Percentiles rank a stretch among this genome's conserved stretches.
Evolutionary conservation across 805 yeast species (phyloP).

Genomic region (Monosporozyma aquatica): DNA sequence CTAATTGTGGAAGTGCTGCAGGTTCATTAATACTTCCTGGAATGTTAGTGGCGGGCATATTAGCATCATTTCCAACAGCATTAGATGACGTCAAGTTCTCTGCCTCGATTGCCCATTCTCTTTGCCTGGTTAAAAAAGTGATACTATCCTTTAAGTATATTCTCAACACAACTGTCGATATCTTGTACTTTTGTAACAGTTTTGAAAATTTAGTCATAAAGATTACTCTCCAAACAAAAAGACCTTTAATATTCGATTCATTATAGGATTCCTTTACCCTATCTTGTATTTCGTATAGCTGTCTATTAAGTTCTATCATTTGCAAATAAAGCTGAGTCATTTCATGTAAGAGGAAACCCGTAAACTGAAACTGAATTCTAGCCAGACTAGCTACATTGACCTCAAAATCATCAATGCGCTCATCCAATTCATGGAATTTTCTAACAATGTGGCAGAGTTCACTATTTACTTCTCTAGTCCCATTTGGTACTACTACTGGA

Average conservation of each 20-base stretch:
- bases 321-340: constrained; percentile 28
- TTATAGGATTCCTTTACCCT: constrained; percentile 15
- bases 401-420: constrained; percentile 29
- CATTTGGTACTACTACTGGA: constrained; percentile 26
- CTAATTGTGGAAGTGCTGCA: background rate
- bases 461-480: constrained; percentile 20
- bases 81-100: too few species aligned
- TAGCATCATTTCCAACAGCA: too few species aligned
- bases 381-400: constrained; percentile 31
- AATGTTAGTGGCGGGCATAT: too few species aligned
- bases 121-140: constrained; percentile 26
- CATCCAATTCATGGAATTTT: constrained; percentile 26
- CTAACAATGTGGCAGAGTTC: constrained; percentile 28
- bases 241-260: constrained; percentile 20
- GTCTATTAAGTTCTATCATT: constrained; percentile 28
- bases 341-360: constrained; percentile 29
- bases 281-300: constrained; percentile 20
- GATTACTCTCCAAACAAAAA: constrained; percentile 23
- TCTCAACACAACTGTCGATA: constrained; percentile 27
- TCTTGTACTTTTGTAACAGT: constrained; percentile 22
- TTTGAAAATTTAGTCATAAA: constrained; percentile 23
- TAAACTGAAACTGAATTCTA: constrained; percentile 30
- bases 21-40: background rate
- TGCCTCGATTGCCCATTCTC: constrained; percentile 25
- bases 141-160: constrained; percentile 28